These are phyloP conservation scores for Viola odorata DNA, from an alignment of 345 rosid species.

Conservation along the genomic window DNA sequence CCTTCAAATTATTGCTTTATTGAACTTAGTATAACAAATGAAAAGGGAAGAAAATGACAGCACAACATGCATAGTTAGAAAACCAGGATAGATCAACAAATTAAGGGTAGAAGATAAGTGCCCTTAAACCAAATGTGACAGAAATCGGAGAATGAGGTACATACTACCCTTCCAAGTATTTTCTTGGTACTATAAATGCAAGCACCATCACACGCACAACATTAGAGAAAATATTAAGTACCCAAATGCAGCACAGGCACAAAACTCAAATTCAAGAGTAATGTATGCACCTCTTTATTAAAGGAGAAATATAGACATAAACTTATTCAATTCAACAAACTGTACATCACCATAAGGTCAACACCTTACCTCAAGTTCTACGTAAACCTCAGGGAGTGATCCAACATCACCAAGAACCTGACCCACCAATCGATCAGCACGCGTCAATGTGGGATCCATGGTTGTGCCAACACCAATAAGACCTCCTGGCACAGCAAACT, in stretches of 20 bases:
- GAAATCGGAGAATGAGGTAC: no score
- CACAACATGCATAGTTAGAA: neutral
- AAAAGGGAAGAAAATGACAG: neutral
- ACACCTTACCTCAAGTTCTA: constrained; percentile 77
- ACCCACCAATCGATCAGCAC: constrained; percentile 93
- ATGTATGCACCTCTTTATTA: neutral
- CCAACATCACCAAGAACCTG: constrained; percentile 96
- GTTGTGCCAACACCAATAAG: constrained; percentile 96
- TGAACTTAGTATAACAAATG: neutral
- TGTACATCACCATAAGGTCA: neutral
- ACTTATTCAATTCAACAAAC: neutral
- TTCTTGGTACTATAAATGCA: neutral
- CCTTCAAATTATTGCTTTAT: no score
- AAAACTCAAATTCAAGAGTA: neutral
- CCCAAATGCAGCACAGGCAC: neutral
- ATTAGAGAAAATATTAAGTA: no score
- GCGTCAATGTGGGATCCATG: constrained; percentile 95
- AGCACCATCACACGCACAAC: neutral
- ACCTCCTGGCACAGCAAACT: constrained; percentile 98
- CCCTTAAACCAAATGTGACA: no score
- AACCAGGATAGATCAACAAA: neutral
- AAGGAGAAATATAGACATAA: neutral
- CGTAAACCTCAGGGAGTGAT: constrained; percentile 86
- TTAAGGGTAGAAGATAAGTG: neutral
- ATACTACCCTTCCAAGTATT: no score